Percentiles rank a stretch among this genome's conserved stretches.
Evolutionary conservation across 345 rosid genomes (phyloP).

Genomic region (Citrus trifoliata): DNA sequence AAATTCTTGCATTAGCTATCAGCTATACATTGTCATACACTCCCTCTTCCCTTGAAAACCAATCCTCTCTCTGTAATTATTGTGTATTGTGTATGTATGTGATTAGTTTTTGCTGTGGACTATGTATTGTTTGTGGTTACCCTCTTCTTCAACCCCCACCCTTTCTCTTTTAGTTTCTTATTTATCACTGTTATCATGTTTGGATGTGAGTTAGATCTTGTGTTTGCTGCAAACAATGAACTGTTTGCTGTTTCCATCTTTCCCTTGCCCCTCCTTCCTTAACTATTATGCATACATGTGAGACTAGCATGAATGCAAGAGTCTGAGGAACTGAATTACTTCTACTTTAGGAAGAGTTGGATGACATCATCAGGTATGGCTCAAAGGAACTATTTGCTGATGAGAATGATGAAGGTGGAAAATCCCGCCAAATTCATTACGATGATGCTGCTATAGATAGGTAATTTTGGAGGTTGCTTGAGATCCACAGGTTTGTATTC

Average conservation of each 20-base stretch:
- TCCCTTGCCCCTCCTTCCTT: not conserved
- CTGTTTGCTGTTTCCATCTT: not conserved
- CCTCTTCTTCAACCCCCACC: not conserved
- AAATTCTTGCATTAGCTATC: not conserved
- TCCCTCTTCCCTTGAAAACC: not conserved
- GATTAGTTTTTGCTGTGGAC: not conserved
- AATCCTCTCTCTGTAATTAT: not conserved
- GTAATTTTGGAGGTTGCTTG: slow-evolving; percentile 34
- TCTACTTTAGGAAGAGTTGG: slow-evolving; percentile 79
- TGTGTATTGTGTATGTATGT: not conserved
- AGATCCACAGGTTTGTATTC: slow-evolving; percentile 1
- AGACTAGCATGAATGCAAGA: not conserved
- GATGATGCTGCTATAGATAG: slow-evolving; percentile 93
- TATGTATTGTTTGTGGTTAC: not conserved
- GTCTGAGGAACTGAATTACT: slow-evolving; percentile 4
- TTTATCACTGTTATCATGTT: not conserved
- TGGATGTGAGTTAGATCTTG: not conserved
- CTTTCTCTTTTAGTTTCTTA: not conserved
- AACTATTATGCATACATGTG: not conserved
- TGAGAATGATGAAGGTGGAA: slow-evolving; percentile 92
- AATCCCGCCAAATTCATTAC: slow-evolving; percentile 96
- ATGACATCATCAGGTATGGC: slow-evolving; percentile 97
- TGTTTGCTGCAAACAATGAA: not conserved
- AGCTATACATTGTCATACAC: too few species aligned
- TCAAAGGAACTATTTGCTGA: slow-evolving; percentile 97